Evolutionary conservation across 495 filamentous ascomycete species (phyloP).

Genomic region (Saxophila tyrrhenica): DNA sequence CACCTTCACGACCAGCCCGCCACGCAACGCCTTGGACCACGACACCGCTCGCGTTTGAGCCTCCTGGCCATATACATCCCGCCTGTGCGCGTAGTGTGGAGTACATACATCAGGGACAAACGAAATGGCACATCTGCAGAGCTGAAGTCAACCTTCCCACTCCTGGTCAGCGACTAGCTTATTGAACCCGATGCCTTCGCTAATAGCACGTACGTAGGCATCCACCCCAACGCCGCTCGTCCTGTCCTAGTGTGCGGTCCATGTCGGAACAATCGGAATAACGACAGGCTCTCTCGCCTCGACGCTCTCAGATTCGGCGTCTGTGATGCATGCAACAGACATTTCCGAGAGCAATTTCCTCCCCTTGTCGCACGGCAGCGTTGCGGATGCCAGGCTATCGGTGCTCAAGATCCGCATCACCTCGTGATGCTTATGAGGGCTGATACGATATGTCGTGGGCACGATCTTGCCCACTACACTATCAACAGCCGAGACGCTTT

Average conservation of each 20-base stretch:
- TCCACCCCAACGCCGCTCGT: not conserved
- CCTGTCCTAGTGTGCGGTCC: not conserved
- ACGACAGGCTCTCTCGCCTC: not conserved
- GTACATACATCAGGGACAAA: no score
- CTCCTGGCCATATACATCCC: not conserved
- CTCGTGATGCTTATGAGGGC: not conserved
- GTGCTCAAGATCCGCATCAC: not conserved
- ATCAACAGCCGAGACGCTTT: not conserved
- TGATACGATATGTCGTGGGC: not conserved
- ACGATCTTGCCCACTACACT: not conserved
- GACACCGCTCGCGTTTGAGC: not conserved
- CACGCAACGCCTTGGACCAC: not conserved
- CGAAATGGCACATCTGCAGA: not conserved
- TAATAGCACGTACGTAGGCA: not conserved
- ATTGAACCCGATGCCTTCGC: not conserved
- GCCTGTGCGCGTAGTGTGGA: not conserved
- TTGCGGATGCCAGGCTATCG: not conserved
- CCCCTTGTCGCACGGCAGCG: no score
- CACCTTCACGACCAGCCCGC: not conserved
- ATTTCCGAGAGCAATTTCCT: not conserved
- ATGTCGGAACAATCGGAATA: not conserved
- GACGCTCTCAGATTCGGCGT: not conserved
- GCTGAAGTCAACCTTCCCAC: not conserved
- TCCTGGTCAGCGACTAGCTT: not conserved
- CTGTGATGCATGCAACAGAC: not conserved